Evolutionary conservation across 1,284 basidiomycete genomes (phyloP), one percentile per base, ranked within the genome.

Genomic region (Melampsora occidentalis): DNA sequence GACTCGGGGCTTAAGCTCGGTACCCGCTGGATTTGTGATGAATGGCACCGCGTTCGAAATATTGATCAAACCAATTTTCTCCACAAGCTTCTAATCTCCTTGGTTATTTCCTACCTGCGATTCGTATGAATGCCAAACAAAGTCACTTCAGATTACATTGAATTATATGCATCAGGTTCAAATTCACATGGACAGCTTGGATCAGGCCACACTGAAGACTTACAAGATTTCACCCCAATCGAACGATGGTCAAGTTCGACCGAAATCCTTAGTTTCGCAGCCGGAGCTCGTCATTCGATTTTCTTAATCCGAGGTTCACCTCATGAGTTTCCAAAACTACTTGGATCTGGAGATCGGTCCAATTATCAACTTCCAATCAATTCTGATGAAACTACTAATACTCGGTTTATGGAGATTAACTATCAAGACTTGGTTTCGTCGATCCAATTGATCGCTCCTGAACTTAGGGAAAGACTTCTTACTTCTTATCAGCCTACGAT

Each of bases 181-280:
- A 75, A 75, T 64, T 66, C 71, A 35, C 28, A 75, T 42, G 51
- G 46, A 18, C 71, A 75, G 33, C 63, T 75, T n/a, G 70, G 61
- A 4, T 5, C 39, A 20, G 35, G 35, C 2, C 14, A 67, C 5
- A 75, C 28, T 0, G 49, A 75, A 39, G 63, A 75, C 39, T n/a
- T 66, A 6, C 49, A 46, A 16, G n/a, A 53, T 12, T 67, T 67
- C 35, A 20, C 20, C 7, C 6, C 5, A 3, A 22, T 51, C 5
- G 6, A 65, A 25, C 18, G 25, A 67, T 61, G 48, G 48, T 25
- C 31, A 25, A 25, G 33, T 14, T 31, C 25, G 14, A n/a, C 12
- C 10, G 46, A 53, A 35, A 12, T 39, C n/a, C 25, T 67, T 28
- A 48, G 35, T 48, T 67, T 48, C 28, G 48, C 33, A 16, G 10